A percentile compares a stretch with the other conserved stretches of the same genome.
Evolutionary conservation across 805 yeast genomes (phyloP).

Genomic region (Starmerella apis): DNA sequence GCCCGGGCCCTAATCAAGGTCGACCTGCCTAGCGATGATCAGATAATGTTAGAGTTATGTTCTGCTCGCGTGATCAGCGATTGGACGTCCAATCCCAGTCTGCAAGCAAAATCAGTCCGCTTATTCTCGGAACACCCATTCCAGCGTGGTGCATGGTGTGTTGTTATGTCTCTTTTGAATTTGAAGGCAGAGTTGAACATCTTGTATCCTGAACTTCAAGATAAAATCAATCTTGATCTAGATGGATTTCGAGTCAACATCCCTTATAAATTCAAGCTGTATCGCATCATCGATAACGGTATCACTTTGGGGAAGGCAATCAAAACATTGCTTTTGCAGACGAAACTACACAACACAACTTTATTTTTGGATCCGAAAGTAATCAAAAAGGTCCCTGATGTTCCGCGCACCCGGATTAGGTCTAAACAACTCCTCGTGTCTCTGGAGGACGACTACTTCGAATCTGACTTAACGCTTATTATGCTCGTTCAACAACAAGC

Average conservation of each 20-base stretch:
- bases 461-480: slow-evolving; percentile 54
- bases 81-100: slow-evolving; percentile 29
- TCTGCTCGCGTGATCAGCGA: neutral
- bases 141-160: slow-evolving; percentile 33
- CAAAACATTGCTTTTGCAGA: slow-evolving; percentile 39
- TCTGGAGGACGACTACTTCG: slow-evolving; percentile 86
- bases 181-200: slow-evolving; percentile 22
- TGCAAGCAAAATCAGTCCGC: slow-evolving; percentile 34
- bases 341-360: slow-evolving; percentile 24
- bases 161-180: slow-evolving; percentile 28
- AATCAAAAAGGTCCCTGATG: slow-evolving; percentile 25
- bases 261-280: slow-evolving; percentile 67
- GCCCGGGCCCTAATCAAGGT: slow-evolving; percentile 31
- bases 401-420: slow-evolving; percentile 43
- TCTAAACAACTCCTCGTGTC: slow-evolving; percentile 50
- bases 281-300: slow-evolving; percentile 69
- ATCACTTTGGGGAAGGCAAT: slow-evolving; percentile 57
- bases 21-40: slow-evolving; percentile 40
- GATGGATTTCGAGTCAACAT: slow-evolving; percentile 35
- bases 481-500: slow-evolving; percentile 48
- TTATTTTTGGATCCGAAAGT: slow-evolving; percentile 26
- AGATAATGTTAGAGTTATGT: slow-evolving; percentile 40
- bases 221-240: slow-evolving; percentile 26
- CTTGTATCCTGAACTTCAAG: slow-evolving; percentile 6
- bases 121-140: slow-evolving; percentile 44